Base-by-base conservation (phyloP, 441 rosid genomes). In the Theobroma grandiflorum region DNA sequence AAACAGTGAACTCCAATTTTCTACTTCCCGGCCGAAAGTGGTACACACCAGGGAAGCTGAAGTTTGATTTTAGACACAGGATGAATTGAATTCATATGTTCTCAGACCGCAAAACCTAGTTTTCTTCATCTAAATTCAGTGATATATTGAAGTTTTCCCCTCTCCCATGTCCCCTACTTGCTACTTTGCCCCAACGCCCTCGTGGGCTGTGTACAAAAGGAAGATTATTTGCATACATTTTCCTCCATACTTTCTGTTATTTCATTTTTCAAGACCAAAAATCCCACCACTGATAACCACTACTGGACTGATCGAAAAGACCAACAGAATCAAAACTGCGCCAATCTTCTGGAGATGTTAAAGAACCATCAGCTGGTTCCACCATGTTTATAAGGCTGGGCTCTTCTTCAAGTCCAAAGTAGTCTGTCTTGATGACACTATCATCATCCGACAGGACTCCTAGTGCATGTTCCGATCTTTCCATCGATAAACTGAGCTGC, bases 331-430 rank as follows among this genome's bases (percentile, higher is more conserved):
- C 89, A 53, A 93, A 83, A 84, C 84, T 81, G 82, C 88, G 84
- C 98, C 98, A 94, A 8, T 90, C 97, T 77, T 92, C 94, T n/a
- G 90, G 84, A 76, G 98, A 91, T 64, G 96, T 88, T 76, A 91
- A 86, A n/a, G 95, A 90, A 81, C 92, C 89, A 71, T 90, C 97
- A 2, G 84, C 87, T 31, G 90, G 85, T 63, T 94, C 94, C 75
- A 89, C 89, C 74, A 91, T 83, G 72, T 79, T 84, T 86, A 94
- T 80, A 3, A 93, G 80, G 20, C 84, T 82, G 63, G 84, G 78
- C 72, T 92, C 95, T 76, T 91, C 95, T 16, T 89, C 93, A 67
- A 89, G 74, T 70, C 88, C 95, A 53, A 92, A 92, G 58, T 89
- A 89, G 62, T 89, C 96, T 1, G 84, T 80, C 84, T 90, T 90